A percentile compares a stretch with the other conserved stretches of the same genome.
These are phyloP conservation scores for Malus hybrid DNA, from an alignment of 331 rosid genomes.

Conservation along the genomic window DNA sequence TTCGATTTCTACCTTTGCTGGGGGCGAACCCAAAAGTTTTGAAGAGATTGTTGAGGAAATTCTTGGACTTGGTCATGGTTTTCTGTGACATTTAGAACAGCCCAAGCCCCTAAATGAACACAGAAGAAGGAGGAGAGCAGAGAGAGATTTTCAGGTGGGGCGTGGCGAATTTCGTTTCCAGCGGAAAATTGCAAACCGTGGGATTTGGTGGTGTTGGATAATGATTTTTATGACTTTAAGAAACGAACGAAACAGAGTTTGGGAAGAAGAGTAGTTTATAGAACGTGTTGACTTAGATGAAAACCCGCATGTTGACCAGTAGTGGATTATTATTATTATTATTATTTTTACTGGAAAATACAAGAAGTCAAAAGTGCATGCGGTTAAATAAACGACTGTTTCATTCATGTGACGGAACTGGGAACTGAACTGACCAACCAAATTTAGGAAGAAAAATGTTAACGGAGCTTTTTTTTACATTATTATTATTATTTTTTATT, in stretches of 20 bases:
- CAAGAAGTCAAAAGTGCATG: background rate
- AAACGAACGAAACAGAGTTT: no score
- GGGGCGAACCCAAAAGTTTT: constrained; percentile 47
- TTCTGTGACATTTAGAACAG: constrained; percentile 2
- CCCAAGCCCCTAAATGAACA: constrained; percentile 27
- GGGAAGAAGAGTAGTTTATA: no score
- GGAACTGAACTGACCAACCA: background rate
- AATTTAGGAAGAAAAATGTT: no score
- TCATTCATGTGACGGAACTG: background rate
- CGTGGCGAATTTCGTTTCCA: background rate
- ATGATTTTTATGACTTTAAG: background rate
- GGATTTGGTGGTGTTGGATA: background rate
- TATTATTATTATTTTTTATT: no score
- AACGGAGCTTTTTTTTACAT: no score
- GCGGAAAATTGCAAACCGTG: background rate
- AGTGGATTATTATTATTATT: background rate
- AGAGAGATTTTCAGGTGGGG: background rate
- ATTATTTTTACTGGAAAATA: no score
- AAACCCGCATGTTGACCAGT: background rate
- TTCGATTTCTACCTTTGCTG: constrained; percentile 26
- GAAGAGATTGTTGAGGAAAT: constrained; percentile 34
- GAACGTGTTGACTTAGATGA: background rate
- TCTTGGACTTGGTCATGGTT: constrained; percentile 43
- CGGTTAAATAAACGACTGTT: no score
- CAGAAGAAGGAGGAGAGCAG: background rate